Evolutionary conservation across 345 rosid species (phyloP).

Genomic region (Eucalyptus erythrocorys): DNA sequence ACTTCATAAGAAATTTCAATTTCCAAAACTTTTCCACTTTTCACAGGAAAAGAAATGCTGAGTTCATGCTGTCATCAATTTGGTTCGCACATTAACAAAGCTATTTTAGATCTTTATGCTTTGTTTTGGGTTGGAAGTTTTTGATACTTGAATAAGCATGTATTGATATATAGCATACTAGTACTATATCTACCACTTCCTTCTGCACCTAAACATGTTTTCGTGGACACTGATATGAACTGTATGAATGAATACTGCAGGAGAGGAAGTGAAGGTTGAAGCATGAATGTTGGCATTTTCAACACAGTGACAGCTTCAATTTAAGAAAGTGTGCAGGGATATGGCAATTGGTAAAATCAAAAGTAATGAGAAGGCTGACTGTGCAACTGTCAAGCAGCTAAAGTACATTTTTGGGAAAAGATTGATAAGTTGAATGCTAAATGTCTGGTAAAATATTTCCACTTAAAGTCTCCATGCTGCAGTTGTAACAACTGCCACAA

Average conservation of each 20-base stretch:
- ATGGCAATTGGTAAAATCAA: no score
- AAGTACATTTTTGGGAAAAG: no score
- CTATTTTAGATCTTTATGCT: background rate
- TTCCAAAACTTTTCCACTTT: background rate
- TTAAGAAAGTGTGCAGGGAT: no score
- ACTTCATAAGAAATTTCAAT: background rate
- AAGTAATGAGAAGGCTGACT: no score
- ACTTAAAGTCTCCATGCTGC: no score
- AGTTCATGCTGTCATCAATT: background rate
- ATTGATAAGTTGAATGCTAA: background rate
- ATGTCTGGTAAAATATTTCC: background rate
- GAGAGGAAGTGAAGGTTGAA: no score
- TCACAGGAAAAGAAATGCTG: background rate
- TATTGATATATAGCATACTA: background rate
- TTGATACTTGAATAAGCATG: background rate
- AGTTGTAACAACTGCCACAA: no score
- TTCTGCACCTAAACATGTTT: background rate
- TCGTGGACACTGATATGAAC: accelerated
- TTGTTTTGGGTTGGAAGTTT: background rate
- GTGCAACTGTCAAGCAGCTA: background rate
- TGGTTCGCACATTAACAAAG: background rate
- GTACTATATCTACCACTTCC: background rate
- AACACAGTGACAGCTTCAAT: no score
- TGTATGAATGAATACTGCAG: no score
- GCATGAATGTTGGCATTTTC: no score